These are phyloP conservation scores for Penicillium longicatenatum DNA, from an alignment of 495 filamentous ascomycete genomes.

Conservation along the genomic window DNA sequence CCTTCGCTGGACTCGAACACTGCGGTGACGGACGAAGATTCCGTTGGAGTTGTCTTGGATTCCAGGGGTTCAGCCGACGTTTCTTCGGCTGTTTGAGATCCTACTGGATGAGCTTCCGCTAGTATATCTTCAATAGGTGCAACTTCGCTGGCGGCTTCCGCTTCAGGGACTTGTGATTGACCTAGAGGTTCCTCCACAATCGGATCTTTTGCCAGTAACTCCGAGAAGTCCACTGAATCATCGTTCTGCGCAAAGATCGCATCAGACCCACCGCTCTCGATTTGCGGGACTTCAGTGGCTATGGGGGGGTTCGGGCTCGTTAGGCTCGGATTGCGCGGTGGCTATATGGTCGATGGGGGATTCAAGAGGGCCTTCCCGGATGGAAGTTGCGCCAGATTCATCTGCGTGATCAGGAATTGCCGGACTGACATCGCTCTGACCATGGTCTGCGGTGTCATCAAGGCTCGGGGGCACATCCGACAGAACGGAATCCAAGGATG, in stretches of 20 bases:
- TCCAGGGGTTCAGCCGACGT: background rate
- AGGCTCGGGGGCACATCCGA: constrained; percentile 1
- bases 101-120: background rate
- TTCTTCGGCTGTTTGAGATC: background rate
- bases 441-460: background rate
- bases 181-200: background rate
- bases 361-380: background rate
- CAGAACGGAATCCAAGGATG: constrained; percentile 10
- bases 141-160: background rate
- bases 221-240: background rate
- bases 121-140: background rate
- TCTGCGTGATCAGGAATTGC: background rate
- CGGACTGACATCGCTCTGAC: background rate
- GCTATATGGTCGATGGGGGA: background rate
- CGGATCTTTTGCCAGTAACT: background rate
- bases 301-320: background rate
- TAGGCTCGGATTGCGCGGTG: background rate
- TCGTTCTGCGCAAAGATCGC: background rate
- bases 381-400: background rate
- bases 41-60: background rate
- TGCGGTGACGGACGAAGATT: background rate
- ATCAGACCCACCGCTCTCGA: background rate
- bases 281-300: background rate
- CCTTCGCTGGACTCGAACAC: constrained; percentile 6
- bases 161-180: background rate